phyloP scores from a whole-genome alignment of 2,329 filamentous ascomycete species.

The Colletotrichum cereale region DNA sequence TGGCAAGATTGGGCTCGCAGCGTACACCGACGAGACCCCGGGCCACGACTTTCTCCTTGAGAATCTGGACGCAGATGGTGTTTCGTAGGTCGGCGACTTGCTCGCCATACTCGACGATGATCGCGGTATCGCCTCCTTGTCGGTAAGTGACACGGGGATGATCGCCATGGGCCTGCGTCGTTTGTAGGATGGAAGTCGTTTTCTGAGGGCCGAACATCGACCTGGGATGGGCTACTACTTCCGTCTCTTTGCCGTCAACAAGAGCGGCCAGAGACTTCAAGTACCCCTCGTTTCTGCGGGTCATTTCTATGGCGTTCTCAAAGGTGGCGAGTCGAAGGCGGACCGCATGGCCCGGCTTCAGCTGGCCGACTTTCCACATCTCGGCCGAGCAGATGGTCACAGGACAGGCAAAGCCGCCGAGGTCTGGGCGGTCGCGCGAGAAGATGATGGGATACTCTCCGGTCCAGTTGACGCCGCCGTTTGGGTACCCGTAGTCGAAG shows the following conservation, averaged over 20 bases:
- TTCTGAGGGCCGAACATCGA: not conserved
- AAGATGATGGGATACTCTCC: slow-evolving; percentile 52
- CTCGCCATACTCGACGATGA: slow-evolving; percentile 70
- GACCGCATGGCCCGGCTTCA: slow-evolving; percentile 47
- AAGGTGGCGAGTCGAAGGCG: slow-evolving; percentile 17
- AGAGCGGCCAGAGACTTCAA: slow-evolving; percentile 5
- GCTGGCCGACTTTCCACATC: slow-evolving; percentile 53
- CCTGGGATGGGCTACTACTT: not conserved
- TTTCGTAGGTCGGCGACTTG: slow-evolving; percentile 67
- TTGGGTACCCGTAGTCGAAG: slow-evolving; percentile 70
- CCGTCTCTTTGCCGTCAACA: not conserved
- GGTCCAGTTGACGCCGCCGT: slow-evolving; percentile 50
- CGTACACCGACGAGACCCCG: slow-evolving; percentile 28
- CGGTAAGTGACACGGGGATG: slow-evolving; percentile 56
- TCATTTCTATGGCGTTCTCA: not conserved
- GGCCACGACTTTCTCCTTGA: slow-evolving; percentile 31
- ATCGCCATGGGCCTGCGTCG: slow-evolving; percentile 44
- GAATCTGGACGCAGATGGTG: slow-evolving; percentile 50
- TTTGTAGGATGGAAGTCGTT: slow-evolving; percentile 41
- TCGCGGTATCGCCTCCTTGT: slow-evolving; percentile 61
- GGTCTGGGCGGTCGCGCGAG: slow-evolving; percentile 48
- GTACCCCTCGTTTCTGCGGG: not conserved
- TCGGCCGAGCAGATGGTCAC: slow-evolving; percentile 49
- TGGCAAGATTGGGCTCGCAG: slow-evolving; percentile 41
- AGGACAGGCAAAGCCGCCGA: slow-evolving; percentile 50